Evolutionary conservation across 31 red algal genomes (phyloP).

Genomic region (Porphyra umbilicalis): DNA sequence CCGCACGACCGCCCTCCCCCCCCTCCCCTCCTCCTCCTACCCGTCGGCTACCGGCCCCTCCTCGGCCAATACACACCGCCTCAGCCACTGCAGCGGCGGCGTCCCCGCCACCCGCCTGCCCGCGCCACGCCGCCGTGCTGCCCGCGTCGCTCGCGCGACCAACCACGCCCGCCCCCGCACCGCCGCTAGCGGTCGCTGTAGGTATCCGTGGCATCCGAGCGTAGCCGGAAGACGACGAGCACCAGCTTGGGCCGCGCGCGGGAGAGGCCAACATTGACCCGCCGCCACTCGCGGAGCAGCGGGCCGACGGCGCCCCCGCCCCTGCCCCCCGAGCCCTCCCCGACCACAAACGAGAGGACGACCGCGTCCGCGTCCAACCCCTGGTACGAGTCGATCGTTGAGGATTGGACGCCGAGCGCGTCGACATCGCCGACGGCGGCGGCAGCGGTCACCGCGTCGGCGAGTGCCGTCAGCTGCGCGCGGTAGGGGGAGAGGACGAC

Average conservation of each 20-base stretch:
- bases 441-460: background rate
- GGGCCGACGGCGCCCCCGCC: conserved; percentile 40
- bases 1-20: too few relatives aligned
- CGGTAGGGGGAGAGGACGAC: conserved; percentile 72
- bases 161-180: background rate
- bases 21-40: background rate
- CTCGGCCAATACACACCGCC: background rate
- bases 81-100: background rate
- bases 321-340: background rate
- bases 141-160: background rate
- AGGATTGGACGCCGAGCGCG: conserved; percentile 7
- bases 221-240: conserved; percentile 68
- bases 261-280: conserved; percentile 85
- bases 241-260: conserved; percentile 84
- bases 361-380: conserved; percentile 77
- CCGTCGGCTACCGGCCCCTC: background rate
- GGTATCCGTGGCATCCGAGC: background rate
- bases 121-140: background rate
- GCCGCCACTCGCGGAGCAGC: conserved; percentile 77
- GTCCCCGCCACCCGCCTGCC: background rate
- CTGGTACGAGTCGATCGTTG: conserved; percentile 93
- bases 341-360: conserved; percentile 62
- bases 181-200: background rate
- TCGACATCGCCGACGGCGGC: background rate
- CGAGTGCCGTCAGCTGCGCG: conserved; percentile 44